Base-by-base conservation (phyloP, 108 stramenopile genomes). In the Pseudonitzschia delicatissima region DNA sequence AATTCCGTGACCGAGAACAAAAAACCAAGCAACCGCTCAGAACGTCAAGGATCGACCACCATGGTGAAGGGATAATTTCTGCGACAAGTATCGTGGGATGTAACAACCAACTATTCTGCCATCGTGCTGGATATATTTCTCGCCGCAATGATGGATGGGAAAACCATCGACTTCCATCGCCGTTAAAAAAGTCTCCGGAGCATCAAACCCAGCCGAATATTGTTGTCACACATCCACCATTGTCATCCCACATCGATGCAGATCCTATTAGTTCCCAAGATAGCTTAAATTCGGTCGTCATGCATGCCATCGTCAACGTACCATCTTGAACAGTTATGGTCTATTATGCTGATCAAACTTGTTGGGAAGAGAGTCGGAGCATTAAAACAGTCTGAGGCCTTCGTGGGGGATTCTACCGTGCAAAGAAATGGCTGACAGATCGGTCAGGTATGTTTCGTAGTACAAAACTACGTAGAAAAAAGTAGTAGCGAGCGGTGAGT, bases 261-360 rank as follows among this genome's bases (percentile, higher is more conserved):
- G n/a, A n/a, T n/a, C n/a, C n/a, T n/a, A n/a, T n/a, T n/a, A n/a
- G n/a, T n/a, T n/a, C n/a, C n/a, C n/a, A n/a, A n/a, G n/a, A n/a
- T n/a, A n/a, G n/a, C n/a, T n/a, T 44, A 15, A 12, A 15, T 12
- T 44, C 13, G 13, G 13, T 15, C 13, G 11, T 55, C 32, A 17
- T 55, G 13, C 33, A 17, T 34, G 13, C 57, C 28, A 57, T 57
- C 2, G 29, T 23, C 57, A 36, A 57, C 57, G 35, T 57, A 57
- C 57, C 57, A 57, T 57, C 57, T 20, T 57, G 57, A 57, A 57
- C 35, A 34, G 57, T 57, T 57, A 36, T 23, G 20, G 26, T 57
- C 47, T 48, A 48, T 48, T 48, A 17, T 48, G 47, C 6, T 48
- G 47, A n/a, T n/a, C n/a, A 48, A 48, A 48, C 47, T 48, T 23